Evolutionary conservation across 1,284 basidiomycete genomes (phyloP), one percentile per base, ranked within the genome.

Genomic region (Inonotus obliquus): DNA sequence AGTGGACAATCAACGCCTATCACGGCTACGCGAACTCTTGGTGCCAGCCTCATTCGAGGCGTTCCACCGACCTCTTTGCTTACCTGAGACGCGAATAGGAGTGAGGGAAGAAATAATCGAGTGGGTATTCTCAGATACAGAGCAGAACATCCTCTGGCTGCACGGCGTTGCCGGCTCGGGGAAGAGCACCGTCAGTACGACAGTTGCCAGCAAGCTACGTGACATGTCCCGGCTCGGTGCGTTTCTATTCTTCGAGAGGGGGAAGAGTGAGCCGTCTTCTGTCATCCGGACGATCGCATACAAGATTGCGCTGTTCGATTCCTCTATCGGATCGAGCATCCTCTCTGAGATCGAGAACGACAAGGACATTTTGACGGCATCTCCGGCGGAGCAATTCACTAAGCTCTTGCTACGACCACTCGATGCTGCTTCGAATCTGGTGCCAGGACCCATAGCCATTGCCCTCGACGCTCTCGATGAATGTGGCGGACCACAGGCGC

Each of bases 231-330:
- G 57, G 11, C 45, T 59, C 17, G 57, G 45, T 3, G 57, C 6
- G 63, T 19, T 65, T 66, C 54, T 38, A 66, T 14, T 66, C 64
- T 54, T 67, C 65, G 47, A 57, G 64, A 35, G 52, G 63, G 48
- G 54, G 62, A 32, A 53, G 39, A 59, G 63, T 32, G 37, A 67
- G 35, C 67, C 67, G 6, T 23, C n/a, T 2, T 21, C 32, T 57
- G 63, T 68, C 37, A 54, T 68, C 37, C 58, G 65, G 4, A 67
- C 68, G 11, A 54, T 69, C 27, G 63, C 66, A 6, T 64, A 65
- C 48, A 52, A 66, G 51, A 64, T 69, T 0, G 63, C 60, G 10
- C 21, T 19, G 17, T 67, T 66, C 48, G 64, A 67, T 39, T 39
- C 29, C 14, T 56, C 58, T 1, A 63, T 65, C 10, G 45, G 27